phyloP scores from a whole-genome alignment of 306 rosid genomes.

The Pterocarpus santalinus region DNA sequence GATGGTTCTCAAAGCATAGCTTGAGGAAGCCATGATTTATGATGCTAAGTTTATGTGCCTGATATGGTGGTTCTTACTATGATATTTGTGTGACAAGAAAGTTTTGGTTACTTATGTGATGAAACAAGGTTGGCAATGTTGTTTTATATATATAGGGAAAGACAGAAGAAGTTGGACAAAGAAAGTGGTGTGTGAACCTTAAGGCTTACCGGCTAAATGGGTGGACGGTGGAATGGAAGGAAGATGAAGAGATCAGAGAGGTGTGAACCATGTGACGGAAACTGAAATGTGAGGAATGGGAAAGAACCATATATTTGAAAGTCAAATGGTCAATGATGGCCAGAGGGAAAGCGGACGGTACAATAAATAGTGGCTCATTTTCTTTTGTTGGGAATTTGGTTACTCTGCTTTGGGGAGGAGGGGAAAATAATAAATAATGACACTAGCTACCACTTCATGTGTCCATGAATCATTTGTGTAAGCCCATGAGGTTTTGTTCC shows the following conservation, averaged over 20 bases:
- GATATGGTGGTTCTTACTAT: not conserved
- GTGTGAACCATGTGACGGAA: slow-evolving; percentile 15
- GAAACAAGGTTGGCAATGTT: not conserved
- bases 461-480: not conserved
- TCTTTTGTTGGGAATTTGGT: slow-evolving; percentile 28
- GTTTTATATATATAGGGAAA: slow-evolving; percentile 12
- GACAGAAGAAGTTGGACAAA: not conserved
- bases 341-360: slow-evolving; percentile 13
- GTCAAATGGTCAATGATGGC: slow-evolving; percentile 39
- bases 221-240: not conserved
- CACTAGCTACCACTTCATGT: not conserved
- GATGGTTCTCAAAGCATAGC: slow-evolving; percentile 45
- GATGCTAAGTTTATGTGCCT: not conserved
- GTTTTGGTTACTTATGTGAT: not conserved
- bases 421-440: not conserved
- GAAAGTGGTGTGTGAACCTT: not conserved
- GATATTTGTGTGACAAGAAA: not conserved
- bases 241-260: not conserved
- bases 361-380: slow-evolving; percentile 12
- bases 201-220: not conserved
- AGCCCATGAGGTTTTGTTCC: not conserved
- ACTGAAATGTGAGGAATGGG: not conserved
- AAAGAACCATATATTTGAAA: not conserved
- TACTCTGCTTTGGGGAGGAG: not conserved
- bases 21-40: slow-evolving; percentile 55